Percentiles rank a stretch among this genome's conserved stretches.
Evolutionary conservation across 441 rosid genomes (phyloP).

Genomic region (Erodium texanum): DNA sequence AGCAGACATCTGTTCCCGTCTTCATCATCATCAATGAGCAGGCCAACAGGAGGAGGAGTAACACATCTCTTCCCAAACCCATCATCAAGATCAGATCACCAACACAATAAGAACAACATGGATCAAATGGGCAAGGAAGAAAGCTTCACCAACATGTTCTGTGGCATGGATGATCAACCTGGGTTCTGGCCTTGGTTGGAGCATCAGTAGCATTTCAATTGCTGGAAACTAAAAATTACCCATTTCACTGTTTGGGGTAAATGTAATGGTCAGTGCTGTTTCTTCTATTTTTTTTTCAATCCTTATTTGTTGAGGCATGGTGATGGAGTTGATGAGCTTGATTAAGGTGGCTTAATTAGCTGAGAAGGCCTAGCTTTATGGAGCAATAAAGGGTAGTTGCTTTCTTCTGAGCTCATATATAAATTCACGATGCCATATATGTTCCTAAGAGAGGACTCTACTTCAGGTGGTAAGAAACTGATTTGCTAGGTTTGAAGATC

Average conservation of each 20-base stretch:
- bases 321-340: background rate
- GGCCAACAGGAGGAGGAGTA: slow-evolving; percentile 29
- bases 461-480: no score
- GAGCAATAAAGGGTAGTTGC: background rate
- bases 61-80: slow-evolving; percentile 56
- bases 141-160: slow-evolving; percentile 76
- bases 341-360: background rate
- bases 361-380: no score
- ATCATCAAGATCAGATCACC: slow-evolving; percentile 36
- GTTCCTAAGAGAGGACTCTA: no score
- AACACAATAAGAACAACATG: slow-evolving; percentile 14
- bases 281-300: background rate
- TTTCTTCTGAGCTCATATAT: no score
- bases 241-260: slow-evolving; percentile 16
- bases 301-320: background rate
- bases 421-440: no score
- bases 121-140: slow-evolving; percentile 74
- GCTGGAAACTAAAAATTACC: slow-evolving; percentile 16
- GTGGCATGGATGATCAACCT: slow-evolving; percentile 74
- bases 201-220: slow-evolving; percentile 61
- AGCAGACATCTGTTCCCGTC: slow-evolving; percentile 54
- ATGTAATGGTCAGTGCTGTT: background rate
- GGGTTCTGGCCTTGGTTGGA: slow-evolving; percentile 99
- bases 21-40: slow-evolving; percentile 11
- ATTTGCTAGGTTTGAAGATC: no score